A percentile compares a stretch with the other conserved stretches of the same genome.
These are phyloP conservation scores for Curvularia lunata DNA, from an alignment of 2,329 filamentous ascomycete genomes.

Conservation along the genomic window DNA sequence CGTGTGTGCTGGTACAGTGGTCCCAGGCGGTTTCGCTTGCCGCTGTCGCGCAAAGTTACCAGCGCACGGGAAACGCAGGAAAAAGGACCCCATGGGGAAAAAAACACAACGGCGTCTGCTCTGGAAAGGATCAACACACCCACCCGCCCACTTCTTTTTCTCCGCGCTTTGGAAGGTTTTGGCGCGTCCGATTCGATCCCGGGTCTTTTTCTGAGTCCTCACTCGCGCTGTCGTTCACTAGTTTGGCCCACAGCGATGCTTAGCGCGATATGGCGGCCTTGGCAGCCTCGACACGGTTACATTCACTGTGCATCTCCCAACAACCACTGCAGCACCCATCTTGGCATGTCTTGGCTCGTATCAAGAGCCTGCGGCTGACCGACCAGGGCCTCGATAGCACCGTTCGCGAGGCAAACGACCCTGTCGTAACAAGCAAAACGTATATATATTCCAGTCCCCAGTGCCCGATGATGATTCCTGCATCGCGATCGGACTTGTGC, in stretches of 20 bases:
- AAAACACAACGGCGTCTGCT: slow-evolving; percentile 7
- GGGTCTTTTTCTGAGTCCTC: slow-evolving; percentile 23
- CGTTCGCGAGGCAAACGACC: slow-evolving; percentile 16
- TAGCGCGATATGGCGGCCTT: slow-evolving; percentile 35
- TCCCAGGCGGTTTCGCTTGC: not conserved
- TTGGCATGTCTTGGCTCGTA: slow-evolving; percentile 44
- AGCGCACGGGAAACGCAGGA: slow-evolving; percentile 7
- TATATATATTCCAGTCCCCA: slow-evolving; percentile 30
- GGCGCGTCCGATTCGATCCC: slow-evolving; percentile 25
- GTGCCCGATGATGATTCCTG: slow-evolving; percentile 8
- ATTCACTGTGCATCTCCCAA: slow-evolving; percentile 22
- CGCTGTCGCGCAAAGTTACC: slow-evolving; percentile 10
- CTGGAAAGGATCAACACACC: slow-evolving; percentile 27
- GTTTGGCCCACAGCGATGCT: slow-evolving; percentile 30
- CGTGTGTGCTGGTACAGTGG: not conserved
- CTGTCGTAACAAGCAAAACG: slow-evolving; percentile 15
- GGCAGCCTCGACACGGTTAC: slow-evolving; percentile 34
- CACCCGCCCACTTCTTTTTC: slow-evolving; percentile 12
- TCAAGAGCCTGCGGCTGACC: slow-evolving; percentile 31
- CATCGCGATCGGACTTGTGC: slow-evolving; percentile 29
- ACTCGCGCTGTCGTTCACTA: slow-evolving; percentile 24
- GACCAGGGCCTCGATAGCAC: slow-evolving; percentile 24
- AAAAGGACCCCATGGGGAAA: slow-evolving; percentile 35
- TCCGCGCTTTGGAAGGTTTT: slow-evolving; percentile 13
- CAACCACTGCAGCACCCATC: slow-evolving; percentile 32